phyloP scores from a whole-genome alignment of 495 filamentous ascomycete genomes.

The Hyaloscypha finlandica region DNA sequence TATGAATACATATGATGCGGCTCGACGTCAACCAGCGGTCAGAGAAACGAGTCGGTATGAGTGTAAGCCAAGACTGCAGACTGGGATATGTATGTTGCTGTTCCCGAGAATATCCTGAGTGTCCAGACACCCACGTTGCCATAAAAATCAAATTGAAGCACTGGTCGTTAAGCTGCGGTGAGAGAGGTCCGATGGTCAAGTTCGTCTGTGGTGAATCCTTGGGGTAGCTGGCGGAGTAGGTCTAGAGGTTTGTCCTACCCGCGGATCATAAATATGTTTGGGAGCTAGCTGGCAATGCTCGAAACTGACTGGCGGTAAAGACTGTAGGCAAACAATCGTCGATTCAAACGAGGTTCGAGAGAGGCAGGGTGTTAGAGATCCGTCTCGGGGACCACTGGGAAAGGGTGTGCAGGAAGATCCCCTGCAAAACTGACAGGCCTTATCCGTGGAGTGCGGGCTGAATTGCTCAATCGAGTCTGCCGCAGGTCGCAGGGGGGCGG shows the following conservation, averaged over 20 bases:
- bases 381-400: slow-evolving; percentile 21
- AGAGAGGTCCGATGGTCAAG: slow-evolving; percentile 7
- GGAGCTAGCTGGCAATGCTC: background rate
- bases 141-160: slow-evolving; percentile 5
- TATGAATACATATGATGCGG: slow-evolving; percentile 24
- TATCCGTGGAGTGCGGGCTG: slow-evolving; percentile 2
- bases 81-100: slow-evolving; percentile 4
- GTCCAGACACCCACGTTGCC: slow-evolving; percentile 15
- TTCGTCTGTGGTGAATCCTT: background rate
- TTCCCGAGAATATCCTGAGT: slow-evolving; percentile 4
- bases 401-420: slow-evolving; percentile 3
- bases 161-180: slow-evolving; percentile 6
- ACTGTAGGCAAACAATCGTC: slow-evolving; percentile 22
- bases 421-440: slow-evolving; percentile 6
- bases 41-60: background rate
- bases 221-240: background rate
- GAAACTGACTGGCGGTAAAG: slow-evolving; percentile 7
- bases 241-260: background rate
- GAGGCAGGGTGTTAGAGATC: slow-evolving; percentile 22
- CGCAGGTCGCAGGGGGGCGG: background rate
- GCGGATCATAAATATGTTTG: background rate
- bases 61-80: background rate
- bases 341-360: slow-evolving; percentile 19
- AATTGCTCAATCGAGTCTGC: slow-evolving; percentile 2
- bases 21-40: slow-evolving; percentile 4